Base-by-base conservation (phyloP, 495 filamentous ascomycete genomes). In the Pyronema omphalodes region DNA sequence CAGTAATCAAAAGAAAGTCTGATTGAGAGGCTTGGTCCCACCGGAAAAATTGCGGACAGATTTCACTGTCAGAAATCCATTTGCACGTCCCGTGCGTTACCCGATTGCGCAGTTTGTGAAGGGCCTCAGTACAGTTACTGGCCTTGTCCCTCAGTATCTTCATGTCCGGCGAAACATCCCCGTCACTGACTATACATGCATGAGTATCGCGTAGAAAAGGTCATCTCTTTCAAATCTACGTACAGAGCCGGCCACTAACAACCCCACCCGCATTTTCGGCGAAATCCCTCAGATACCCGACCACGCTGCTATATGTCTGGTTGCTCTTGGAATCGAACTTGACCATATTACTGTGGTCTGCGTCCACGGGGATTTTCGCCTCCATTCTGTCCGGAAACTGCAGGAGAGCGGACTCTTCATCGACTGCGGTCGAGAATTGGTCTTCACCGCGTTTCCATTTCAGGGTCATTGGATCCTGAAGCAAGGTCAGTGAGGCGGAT, bases 281-380 rank as follows among this genome's bases (percentile, higher is more conserved):
- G 14, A 45, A 7, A 8, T 8, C 43, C 15, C 18, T 45, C 7
- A 45, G 14, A 45, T 15, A 17, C 14, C 14, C 14, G 7, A 45
- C 7, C 14, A 45, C 43, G 14, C 43, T 45, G 43, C 43, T 45
- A 41, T 52, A 52, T 41, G 35, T 52, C 37, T 7, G 50, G 18
- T 45, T 17, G 43, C 7, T 45, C 7, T 45, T 45, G 7, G 47
- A 9, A 3, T 44, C 34, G 44, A 58, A 55, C 23, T 52, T 55
- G 3, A 55, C 45, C 53, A 58, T 51, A 1, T 11, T 46, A 3
- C 14, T 55, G 36, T 52, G 56, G 17, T 58, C 37, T 1, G 37
- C 52, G 8, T 52, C 36, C 8, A 55, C 45, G 1, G 12, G 15
- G 1, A 36, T 37, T 9, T 29, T 18, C 7, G 41, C 11, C 47